phyloP scores from a whole-genome alignment of 2,329 filamentous ascomycete species.

The Periglandula ipomoeae region DNA sequence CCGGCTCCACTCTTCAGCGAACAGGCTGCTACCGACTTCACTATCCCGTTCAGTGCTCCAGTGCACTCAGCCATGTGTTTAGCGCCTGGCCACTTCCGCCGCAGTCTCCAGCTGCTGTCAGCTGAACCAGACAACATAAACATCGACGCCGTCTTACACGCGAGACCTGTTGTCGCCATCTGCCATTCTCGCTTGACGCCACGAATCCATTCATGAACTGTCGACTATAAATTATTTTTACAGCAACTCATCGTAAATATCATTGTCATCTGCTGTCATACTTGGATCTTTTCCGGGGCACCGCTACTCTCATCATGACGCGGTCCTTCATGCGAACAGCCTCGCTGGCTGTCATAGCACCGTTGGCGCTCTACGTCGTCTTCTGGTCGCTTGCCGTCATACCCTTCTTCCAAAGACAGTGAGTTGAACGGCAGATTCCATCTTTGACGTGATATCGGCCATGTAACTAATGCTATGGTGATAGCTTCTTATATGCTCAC shows the following conservation, averaged over 20 bases:
- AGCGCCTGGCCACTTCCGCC: no score
- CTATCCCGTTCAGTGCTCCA: no score
- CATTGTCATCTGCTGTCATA: no score
- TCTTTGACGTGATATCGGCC: neutral
- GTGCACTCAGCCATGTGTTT: no score
- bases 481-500: conserved; percentile 75
- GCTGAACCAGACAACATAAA: no score
- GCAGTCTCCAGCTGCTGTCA: neutral
- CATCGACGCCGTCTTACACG: no score
- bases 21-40: no score
- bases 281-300: no score
- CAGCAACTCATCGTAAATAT: no score
- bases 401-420: conserved; percentile 74
- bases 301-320: neutral
- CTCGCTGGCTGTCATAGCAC: conserved; percentile 34
- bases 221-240: neutral
- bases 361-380: conserved; percentile 55
- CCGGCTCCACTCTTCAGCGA: no score
- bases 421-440: conserved; percentile 25
- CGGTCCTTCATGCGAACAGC: conserved; percentile 23
- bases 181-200: neutral
- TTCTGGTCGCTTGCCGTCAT: conserved; percentile 58
- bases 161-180: neutral
- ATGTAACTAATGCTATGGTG: neutral
- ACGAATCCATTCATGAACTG: neutral